Conservation (phyloP, 2,329 filamentous ascomycete species). For the Nemania serpens region DNA sequence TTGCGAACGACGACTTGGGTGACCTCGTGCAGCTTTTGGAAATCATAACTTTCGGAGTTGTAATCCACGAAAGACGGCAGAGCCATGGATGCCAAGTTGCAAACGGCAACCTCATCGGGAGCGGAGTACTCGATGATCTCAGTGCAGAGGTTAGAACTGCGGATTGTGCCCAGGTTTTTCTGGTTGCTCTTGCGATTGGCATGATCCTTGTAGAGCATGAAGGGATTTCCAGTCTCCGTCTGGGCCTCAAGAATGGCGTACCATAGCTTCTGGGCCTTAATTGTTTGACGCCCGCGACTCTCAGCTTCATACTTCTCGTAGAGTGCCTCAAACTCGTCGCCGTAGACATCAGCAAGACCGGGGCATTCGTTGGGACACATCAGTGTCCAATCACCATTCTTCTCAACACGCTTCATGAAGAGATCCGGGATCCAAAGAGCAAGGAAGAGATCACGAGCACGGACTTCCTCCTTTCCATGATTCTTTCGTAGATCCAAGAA, state of each 20-base stretch:
- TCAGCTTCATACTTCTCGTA: slow-evolving; percentile 92
- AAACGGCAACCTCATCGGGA: slow-evolving; percentile 97
- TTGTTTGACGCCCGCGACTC: slow-evolving; percentile 83
- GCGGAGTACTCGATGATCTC: slow-evolving; percentile 98
- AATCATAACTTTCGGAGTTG: slow-evolving; percentile 84
- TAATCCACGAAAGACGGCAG: slow-evolving; percentile 91
- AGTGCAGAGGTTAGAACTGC: slow-evolving; percentile 98
- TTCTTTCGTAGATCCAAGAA: slow-evolving; percentile 99
- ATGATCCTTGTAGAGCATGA: slow-evolving; percentile 99
- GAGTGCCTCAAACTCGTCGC: slow-evolving; percentile 93
- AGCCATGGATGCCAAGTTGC: slow-evolving; percentile 94
- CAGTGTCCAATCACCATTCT: slow-evolving; percentile 94
- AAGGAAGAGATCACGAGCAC: slow-evolving; percentile 95
- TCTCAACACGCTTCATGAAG: slow-evolving; percentile 99
- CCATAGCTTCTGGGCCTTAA: slow-evolving; percentile 99
- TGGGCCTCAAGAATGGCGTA: slow-evolving; percentile 98
- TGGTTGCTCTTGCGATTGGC: slow-evolving; percentile 99
- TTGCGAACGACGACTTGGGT: slow-evolving; percentile 91
- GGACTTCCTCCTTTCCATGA: slow-evolving; percentile 97
- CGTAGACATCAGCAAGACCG: slow-evolving; percentile 93
- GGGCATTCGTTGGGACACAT: slow-evolving; percentile 98
- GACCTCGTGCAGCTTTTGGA: slow-evolving; percentile 95
- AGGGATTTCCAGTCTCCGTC: slow-evolving; percentile 98
- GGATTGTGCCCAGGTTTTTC: slow-evolving; percentile 98
- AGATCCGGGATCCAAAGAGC: slow-evolving; percentile 98